Base-by-base conservation (phyloP, 352 stramenopile species). In the Globisporangium ultimum region DNA sequence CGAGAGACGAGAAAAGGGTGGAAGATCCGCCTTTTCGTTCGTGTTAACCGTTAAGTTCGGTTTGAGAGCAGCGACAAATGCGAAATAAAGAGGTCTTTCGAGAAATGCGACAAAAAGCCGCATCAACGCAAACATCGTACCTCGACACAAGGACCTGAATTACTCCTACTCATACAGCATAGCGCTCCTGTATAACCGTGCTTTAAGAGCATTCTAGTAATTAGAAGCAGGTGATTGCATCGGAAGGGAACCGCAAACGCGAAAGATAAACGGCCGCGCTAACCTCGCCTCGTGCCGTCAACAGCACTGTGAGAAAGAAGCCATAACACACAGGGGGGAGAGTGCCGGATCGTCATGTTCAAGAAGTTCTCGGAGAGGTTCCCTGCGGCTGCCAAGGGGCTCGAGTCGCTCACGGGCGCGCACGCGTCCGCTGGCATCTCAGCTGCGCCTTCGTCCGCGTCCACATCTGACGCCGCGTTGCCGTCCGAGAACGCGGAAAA, bases 321-420 rank as follows among this genome's bases (percentile, higher is more conserved):
- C 12, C 40, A 45, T 43, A 3, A 13, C 14, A 13, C 2, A 8
- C 3, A 43, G 2, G 38, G 10, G 14, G 38, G 14, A 45, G 12
- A 13, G 28, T 28, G 21, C 9, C 21, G 22, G 22, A 47, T 17
- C 3, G 55, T 1, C 42, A 93, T 93, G 83, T 77, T 93, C 63
- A 93, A 90, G 76, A 86, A 76, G 58, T 71, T 91, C 20, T 81
- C 83, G 36, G 80, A 93, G 67, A 77, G 80, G 48, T 90, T 93
- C 69, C 83, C 83, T 21, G 71, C 68, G 47, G 79, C 80, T 8
- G 83, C 79, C 22, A 88, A 85, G 60, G 78, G 82, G 36, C 68
- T 87, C 49, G 82, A 92, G 68, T 81, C 76, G 32, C 66, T 91
- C 46, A 79, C 80, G 24, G 65, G 75, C 53, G 38, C 32, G 40